phyloP scores from a whole-genome alignment of 371 early-diverging fungal species.

The Sporodiniella umbellata region DNA sequence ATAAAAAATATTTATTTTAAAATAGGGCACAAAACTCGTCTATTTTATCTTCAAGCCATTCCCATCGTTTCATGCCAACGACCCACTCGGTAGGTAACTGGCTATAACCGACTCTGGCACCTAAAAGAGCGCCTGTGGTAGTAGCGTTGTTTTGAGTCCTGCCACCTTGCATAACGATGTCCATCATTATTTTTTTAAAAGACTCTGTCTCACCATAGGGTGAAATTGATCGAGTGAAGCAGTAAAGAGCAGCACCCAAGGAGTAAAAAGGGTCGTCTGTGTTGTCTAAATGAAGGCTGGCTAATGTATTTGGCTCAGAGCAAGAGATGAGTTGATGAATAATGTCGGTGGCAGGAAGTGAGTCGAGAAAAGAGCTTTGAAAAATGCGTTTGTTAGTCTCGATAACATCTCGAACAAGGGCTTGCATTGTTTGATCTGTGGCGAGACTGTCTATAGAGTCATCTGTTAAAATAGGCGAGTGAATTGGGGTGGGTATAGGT shows the following conservation, averaged over 20 bases:
- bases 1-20: constrained; percentile 16
- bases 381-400: constrained; percentile 51
- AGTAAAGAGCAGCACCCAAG: constrained; percentile 53
- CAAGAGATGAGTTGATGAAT: constrained; percentile 41
- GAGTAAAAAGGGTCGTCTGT: constrained; percentile 53
- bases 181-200: constrained; percentile 50
- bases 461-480: constrained; percentile 5
- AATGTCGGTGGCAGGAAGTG: constrained; percentile 40
- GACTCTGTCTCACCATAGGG: constrained; percentile 31
- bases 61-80: constrained; percentile 49
- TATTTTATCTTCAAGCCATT: constrained; percentile 47
- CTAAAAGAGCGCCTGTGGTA: constrained; percentile 63
- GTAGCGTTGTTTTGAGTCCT: constrained; percentile 68
- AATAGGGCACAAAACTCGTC: constrained; percentile 46
- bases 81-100: constrained; percentile 55
- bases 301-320: constrained; percentile 10
- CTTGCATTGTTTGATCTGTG: constrained; percentile 33
- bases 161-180: constrained; percentile 60
- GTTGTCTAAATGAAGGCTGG: constrained; percentile 39
- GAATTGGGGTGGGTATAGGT: constrained; percentile 17
- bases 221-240: constrained; percentile 44
- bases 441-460: constrained; percentile 22
- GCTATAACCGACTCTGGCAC: constrained; percentile 53
- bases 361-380: constrained; percentile 39
- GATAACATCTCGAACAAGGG: constrained; percentile 45